Evolutionary conservation across 2,329 filamentous ascomycete species (phyloP), one percentile per base, ranked within the genome.

Genomic region (Penicillium sp.): DNA sequence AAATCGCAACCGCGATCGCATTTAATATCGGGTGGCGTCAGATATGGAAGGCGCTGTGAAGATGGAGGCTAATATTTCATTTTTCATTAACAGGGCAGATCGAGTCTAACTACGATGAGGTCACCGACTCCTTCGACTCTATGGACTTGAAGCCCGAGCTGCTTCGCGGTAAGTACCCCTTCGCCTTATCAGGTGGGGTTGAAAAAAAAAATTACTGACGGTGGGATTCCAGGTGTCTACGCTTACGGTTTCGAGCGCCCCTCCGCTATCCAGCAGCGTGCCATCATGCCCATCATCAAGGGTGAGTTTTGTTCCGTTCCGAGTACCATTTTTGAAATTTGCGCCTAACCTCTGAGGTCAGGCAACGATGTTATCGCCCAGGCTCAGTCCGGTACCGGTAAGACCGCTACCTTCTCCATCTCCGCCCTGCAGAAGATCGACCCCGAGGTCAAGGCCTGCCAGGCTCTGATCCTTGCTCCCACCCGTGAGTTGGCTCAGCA

Each of bases 61-160:
- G 50, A 53, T 27, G 44, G 46, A 50, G 38, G 50, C 58, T 61
- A 57, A 65, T 57, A 45, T 53, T 4, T 4, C 51, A 60, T 46
- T 63, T 58, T 55, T 21, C n/a, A 35, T 44, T 18, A 75, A 72
- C 77, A 96, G 93, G 88, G 80, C 91, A 96, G 83, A 99, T 99
- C 85, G 95, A 99, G 86, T 96, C 92, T 77, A 99, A 99, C 90
- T 99, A 97, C 83, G 94, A 99, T 86, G 92, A 97, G 86, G 92
- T 93, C 73, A 93, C 94, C 80, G 95, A 99, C 82, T 96, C 91
- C 60, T 99, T 99, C 82, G 94, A 99, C 81, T 85, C 92, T 72
- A 99, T 99, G 94, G 88, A 87, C 81, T 86, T 99, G 74, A 96
- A 95, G 86, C 76, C 91, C 65, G 94, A 99, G 84, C 89, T 99